Evolutionary conservation across 805 yeast genomes (phyloP), one percentile per base, ranked within the genome.

Genomic region (Danielia oregonensis): DNA sequence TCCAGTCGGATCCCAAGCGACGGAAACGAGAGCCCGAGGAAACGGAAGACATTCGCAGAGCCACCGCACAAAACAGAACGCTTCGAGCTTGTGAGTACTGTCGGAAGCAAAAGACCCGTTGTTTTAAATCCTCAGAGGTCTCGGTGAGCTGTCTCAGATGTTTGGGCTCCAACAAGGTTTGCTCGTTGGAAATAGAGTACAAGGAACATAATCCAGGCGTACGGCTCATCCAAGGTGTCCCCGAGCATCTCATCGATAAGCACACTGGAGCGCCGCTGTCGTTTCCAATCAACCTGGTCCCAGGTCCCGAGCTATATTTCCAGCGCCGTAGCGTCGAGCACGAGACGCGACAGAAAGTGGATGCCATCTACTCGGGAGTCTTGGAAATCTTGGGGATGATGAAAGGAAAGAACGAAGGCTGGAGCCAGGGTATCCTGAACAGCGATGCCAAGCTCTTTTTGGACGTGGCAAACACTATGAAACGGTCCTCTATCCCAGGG

Each of bases 61-160:
- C 17, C n/a, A 7, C 22, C 22, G 22, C 22, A 24, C 11, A 28
- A n/a, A 29, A 6, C 6, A 29, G 83, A 26, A 75, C 80, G 0
- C 46, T 71, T 1, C 63, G 60, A 31, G 84, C 84, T 0, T 78
- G 84, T 52, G 69, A 68, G 5, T 49, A 63, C 6, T 78, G 84
- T 48, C 63, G 82, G 28, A 67, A 63, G 32, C 77, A 72, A 40
- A 78, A 78, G 59, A 73, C 86, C 1, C 58, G 83, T 37, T 82
- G 88, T 44, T 72, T 79, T 49, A 72, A 79, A 32, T 66, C 77
- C 9, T 64, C 73, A 1, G 65, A 59, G 17, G 62, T 68, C 12
- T 46, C 59, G 5, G 54, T 60, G 6, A 63, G 76, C 2, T 81
- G 88, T 57, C 55, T 79, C 14, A 57, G 86, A 15, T 82, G 88